Evolutionary conservation across 495 filamentous ascomycete species (phyloP).

Genomic region (Chaetomium tenue): DNA sequence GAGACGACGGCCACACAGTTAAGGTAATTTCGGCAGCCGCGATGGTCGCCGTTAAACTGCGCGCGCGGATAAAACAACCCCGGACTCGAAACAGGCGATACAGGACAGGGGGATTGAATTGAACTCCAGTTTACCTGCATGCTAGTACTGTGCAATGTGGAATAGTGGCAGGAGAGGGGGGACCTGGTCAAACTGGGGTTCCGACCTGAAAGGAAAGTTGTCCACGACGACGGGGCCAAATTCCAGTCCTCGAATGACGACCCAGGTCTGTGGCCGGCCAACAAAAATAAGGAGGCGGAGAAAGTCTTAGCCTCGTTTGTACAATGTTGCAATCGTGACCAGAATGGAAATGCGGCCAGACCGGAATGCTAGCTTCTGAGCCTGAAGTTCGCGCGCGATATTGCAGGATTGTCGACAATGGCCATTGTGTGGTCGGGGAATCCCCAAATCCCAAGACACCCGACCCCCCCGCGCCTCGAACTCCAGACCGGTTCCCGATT

Average conservation of each 20-base stretch:
- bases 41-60: neutral
- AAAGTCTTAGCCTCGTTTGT: neutral
- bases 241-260: neutral
- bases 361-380: neutral
- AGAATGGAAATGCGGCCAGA: neutral
- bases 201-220: neutral
- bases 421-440: slow-evolving; percentile 1
- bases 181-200: neutral
- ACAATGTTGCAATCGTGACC: neutral
- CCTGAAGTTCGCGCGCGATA: neutral
- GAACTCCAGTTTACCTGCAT: neutral
- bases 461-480: neutral
- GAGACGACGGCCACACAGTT: neutral
- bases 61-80: neutral
- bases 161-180: neutral
- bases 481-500: slow-evolving; percentile 12
- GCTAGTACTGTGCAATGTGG: neutral
- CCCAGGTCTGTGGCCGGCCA: neutral
- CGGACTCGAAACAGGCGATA: neutral
- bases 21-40: neutral
- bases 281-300: neutral
- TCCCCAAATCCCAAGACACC: neutral
- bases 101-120: neutral
- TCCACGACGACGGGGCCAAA: neutral
- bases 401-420: neutral